Evolutionary conservation across 331 rosid species (phyloP).

Genomic region (Pyracantha coccinea): DNA sequence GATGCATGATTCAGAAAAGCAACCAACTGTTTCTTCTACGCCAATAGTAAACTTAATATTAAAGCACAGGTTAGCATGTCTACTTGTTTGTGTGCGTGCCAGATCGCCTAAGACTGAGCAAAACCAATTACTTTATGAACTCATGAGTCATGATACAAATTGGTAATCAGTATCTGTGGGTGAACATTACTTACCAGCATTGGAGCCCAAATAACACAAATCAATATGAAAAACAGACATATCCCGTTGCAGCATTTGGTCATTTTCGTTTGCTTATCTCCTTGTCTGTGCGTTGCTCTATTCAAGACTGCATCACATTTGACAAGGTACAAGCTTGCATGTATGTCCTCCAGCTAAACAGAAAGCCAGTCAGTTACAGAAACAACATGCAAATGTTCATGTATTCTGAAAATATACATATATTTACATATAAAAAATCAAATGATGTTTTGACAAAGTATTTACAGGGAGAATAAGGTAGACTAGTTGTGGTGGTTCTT

Average conservation of each 20-base stretch:
- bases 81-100: neutral
- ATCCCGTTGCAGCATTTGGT: slow-evolving; percentile 98
- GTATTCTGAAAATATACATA: no score
- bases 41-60: neutral
- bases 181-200: slow-evolving; percentile 72
- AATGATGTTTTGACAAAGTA: no score
- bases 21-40: neutral
- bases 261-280: slow-evolving; percentile 80
- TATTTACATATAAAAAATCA: neutral
- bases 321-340: slow-evolving; percentile 96
- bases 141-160: neutral
- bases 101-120: neutral
- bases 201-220: slow-evolving; percentile 98
- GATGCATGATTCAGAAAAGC: neutral
- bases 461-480: no score
- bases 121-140: neutral
- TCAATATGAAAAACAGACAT: slow-evolving; percentile 76
- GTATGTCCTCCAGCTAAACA: slow-evolving; percentile 89
- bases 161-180: neutral
- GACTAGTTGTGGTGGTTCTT: no score
- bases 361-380: slow-evolving; percentile 18
- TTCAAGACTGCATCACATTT: slow-evolving; percentile 89
- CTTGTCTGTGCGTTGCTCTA: slow-evolving; percentile 85
- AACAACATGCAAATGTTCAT: no score
- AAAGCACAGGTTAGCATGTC: neutral